Evolutionary conservation across 1,139 yeast genomes (phyloP).

Genomic region (Kodamaea anthophila): DNA sequence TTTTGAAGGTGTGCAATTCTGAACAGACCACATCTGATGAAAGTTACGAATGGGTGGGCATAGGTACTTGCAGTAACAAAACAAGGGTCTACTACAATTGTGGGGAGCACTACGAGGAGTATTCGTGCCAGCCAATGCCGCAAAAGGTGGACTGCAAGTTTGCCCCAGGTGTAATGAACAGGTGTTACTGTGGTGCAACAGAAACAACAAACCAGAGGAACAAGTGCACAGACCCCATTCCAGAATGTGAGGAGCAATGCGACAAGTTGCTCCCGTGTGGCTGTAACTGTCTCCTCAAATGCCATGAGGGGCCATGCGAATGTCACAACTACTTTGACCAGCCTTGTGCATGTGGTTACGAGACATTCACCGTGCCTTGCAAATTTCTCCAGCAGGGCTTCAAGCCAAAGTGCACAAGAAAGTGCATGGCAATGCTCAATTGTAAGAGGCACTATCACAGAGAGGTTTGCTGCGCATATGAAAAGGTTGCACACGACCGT

Average conservation of each 20-base stretch:
- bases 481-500: constrained; percentile 55
- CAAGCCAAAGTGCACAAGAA: constrained; percentile 60
- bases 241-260: constrained; percentile 64
- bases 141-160: constrained; percentile 49
- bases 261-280: constrained; percentile 67
- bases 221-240: constrained; percentile 69
- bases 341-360: constrained; percentile 49
- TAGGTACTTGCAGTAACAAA: constrained; percentile 48
- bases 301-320: constrained; percentile 76
- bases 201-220: constrained; percentile 30
- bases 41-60: constrained; percentile 78
- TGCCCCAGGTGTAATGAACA: constrained; percentile 51
- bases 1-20: constrained; percentile 21
- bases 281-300: constrained; percentile 56
- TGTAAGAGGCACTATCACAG: constrained; percentile 80
- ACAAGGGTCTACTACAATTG: constrained; percentile 57
- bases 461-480: constrained; percentile 63
- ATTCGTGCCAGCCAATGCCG: constrained; percentile 54
- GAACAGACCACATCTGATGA: too few relatives aligned
- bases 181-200: constrained; percentile 74
- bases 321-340: constrained; percentile 46
- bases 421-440: constrained; percentile 69
- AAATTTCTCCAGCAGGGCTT: constrained; percentile 44
- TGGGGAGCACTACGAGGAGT: constrained; percentile 54
- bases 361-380: constrained; percentile 58